phyloP scores from a whole-genome alignment of 345 rosid species.

The Aquilaria malaccensis region DNA sequence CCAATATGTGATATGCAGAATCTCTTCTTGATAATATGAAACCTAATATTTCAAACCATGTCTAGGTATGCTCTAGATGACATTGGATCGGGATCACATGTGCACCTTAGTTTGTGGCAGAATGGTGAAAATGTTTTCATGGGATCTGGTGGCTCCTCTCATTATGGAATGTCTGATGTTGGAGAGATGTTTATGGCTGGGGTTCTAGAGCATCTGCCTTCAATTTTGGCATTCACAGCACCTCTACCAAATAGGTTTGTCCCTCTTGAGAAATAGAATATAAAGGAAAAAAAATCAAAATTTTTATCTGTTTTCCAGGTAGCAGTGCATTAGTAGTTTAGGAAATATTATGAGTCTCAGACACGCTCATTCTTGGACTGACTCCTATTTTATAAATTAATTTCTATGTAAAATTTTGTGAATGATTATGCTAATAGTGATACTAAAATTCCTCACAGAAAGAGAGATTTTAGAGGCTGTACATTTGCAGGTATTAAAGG shows the following conservation, averaged over 20 bases:
- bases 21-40: constrained; percentile 7
- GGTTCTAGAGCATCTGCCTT: constrained; percentile 79
- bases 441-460: too few species aligned
- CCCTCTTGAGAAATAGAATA: not conserved
- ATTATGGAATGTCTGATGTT: constrained; percentile 63
- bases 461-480: too few species aligned
- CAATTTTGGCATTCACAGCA: constrained; percentile 79
- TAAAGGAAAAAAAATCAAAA: too few species aligned
- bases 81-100: constrained; percentile 94
- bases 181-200: constrained; percentile 94
- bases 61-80: constrained; percentile 75
- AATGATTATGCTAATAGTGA: too few species aligned
- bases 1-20: too few species aligned
- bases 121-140: constrained; percentile 74
- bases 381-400: too few species aligned
- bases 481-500: too few species aligned
- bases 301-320: too few species aligned
- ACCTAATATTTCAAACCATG: constrained; percentile 6
- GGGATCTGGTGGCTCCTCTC: constrained; percentile 53
- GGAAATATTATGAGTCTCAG: too few species aligned
- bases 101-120: constrained; percentile 77
- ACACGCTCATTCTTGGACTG: too few species aligned
- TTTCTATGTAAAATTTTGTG: too few species aligned
- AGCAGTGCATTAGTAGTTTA: too few species aligned
- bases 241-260: constrained; percentile 86